phyloP scores from a whole-genome alignment of 495 filamentous ascomycete species.

The Chlorociboria aeruginascens region DNA sequence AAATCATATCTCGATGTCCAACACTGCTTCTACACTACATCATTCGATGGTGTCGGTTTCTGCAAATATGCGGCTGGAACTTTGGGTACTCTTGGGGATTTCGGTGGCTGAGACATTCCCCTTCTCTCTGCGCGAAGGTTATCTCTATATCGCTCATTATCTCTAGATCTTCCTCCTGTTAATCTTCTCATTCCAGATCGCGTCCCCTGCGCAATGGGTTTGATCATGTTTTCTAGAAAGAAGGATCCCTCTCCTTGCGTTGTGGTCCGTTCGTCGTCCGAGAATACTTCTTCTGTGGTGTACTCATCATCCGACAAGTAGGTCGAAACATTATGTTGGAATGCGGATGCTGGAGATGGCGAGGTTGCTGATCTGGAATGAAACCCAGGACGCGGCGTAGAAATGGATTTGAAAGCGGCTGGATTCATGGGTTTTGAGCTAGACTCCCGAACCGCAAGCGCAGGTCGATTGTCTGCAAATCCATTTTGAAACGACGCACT shows the following conservation, averaged over 20 bases:
- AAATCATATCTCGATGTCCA: neutral
- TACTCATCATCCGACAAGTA: slow-evolving; percentile 42
- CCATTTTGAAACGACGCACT: slow-evolving; percentile 79
- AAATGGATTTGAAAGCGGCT: slow-evolving; percentile 36
- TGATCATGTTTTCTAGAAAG: slow-evolving; percentile 57
- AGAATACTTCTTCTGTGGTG: slow-evolving; percentile 35
- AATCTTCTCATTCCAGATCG: slow-evolving; percentile 54
- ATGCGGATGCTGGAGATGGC: slow-evolving; percentile 47
- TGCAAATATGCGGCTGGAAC: slow-evolving; percentile 46
- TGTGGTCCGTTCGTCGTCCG: slow-evolving; percentile 32
- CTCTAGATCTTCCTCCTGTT: slow-evolving; percentile 47
- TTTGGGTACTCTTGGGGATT: slow-evolving; percentile 50
- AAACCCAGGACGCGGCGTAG: slow-evolving; percentile 36
- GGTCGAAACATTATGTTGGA: slow-evolving; percentile 36
- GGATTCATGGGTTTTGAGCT: slow-evolving; percentile 54
- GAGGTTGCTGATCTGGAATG: slow-evolving; percentile 68
- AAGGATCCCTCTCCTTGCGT: slow-evolving; percentile 35
- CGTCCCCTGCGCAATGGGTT: slow-evolving; percentile 38
- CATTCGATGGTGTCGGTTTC: slow-evolving; percentile 4
- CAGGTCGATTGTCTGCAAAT: slow-evolving; percentile 59
- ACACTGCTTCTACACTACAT: neutral
- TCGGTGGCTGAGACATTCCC: slow-evolving; percentile 23
- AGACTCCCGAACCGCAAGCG: slow-evolving; percentile 25
- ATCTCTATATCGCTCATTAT: slow-evolving; percentile 50
- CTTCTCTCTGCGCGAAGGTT: slow-evolving; percentile 37